Percentiles rank a stretch among this genome's conserved stretches.
Conservation (phyloP, 2,329 filamentous ascomycete species). For the Epichloe hybrida region DNA sequence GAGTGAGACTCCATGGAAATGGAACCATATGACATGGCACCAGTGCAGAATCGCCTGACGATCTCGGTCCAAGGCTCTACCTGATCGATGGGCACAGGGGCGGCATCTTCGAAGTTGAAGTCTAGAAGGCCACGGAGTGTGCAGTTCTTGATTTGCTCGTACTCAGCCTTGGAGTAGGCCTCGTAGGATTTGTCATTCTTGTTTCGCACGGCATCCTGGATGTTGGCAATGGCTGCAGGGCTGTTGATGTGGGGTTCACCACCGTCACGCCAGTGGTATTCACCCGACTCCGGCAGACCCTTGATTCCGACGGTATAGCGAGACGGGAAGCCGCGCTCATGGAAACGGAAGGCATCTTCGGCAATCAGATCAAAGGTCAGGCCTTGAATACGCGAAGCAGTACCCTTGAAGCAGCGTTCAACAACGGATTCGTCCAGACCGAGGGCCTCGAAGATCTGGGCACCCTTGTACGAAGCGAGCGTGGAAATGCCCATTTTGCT, state of each 20-base stretch:
- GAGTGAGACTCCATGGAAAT: constrained; percentile 99
- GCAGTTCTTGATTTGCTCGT: constrained; percentile 93
- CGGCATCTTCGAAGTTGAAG: constrained; percentile 84
- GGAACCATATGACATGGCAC: constrained; percentile 96
- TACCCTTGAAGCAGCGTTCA: constrained; percentile 88
- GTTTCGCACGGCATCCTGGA: constrained; percentile 88
- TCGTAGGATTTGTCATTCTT: constrained; percentile 99
- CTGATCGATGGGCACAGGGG: constrained; percentile 83
- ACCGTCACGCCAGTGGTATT: constrained; percentile 97
- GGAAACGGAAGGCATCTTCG: constrained; percentile 86
- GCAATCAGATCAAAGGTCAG: constrained; percentile 89
- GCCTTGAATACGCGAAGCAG: constrained; percentile 86
- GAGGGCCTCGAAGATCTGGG: constrained; percentile 93
- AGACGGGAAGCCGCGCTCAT: constrained; percentile 83
- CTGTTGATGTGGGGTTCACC: constrained; percentile 94
- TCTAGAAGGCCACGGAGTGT: constrained; percentile 88
- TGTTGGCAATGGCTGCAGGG: constrained; percentile 86
- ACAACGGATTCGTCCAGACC: constrained; percentile 87
- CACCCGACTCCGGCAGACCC: constrained; percentile 80
- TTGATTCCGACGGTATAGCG: constrained; percentile 62
- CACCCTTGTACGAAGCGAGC: constrained; percentile 90
- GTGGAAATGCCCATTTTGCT: constrained; percentile 99
- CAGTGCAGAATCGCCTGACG: constrained; percentile 88
- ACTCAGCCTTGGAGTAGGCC: constrained; percentile 83
- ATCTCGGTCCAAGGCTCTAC: constrained; percentile 98